Percentiles rank a stretch among this genome's conserved stretches.
Evolutionary conservation across 2,329 filamentous ascomycete species (phyloP).

Genomic region (Endothia cerciana): DNA sequence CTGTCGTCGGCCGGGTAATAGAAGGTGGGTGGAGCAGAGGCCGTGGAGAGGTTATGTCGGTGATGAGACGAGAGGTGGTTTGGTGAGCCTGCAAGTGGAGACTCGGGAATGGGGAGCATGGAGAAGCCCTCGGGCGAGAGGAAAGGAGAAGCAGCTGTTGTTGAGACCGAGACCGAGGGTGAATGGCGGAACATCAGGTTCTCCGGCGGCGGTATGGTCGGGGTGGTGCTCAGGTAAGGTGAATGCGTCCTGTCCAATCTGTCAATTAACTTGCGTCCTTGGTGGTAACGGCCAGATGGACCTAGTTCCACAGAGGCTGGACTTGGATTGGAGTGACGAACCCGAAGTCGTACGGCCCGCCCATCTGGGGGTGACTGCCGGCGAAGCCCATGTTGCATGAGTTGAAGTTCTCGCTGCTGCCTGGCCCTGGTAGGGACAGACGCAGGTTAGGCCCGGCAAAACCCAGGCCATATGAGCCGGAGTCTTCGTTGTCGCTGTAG

Average conservation of each 20-base stretch:
- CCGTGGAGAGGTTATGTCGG: slow-evolving; percentile 44
- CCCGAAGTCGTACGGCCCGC: slow-evolving; percentile 56
- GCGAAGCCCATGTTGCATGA: slow-evolving; percentile 39
- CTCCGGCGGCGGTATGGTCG: slow-evolving; percentile 50
- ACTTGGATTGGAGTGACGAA: slow-evolving; percentile 67
- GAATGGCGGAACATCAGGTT: slow-evolving; percentile 43
- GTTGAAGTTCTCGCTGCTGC: slow-evolving; percentile 32
- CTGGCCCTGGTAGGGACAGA: slow-evolving; percentile 46
- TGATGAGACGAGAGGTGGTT: slow-evolving; percentile 37
- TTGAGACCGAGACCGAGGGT: slow-evolving; percentile 42
- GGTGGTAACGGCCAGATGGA: slow-evolving; percentile 44
- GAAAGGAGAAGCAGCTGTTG: slow-evolving; percentile 49
- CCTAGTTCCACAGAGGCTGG: slow-evolving; percentile 65
- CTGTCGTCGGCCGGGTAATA: slow-evolving; percentile 45
- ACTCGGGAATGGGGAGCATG: slow-evolving; percentile 52
- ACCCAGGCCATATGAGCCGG: slow-evolving; percentile 52
- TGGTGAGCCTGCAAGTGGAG: slow-evolving; percentile 42
- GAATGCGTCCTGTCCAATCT: slow-evolving; percentile 52
- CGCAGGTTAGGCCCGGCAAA: slow-evolving; percentile 50
- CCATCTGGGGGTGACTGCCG: slow-evolving; percentile 51
- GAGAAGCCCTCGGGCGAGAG: slow-evolving; percentile 47
- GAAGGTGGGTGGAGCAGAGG: slow-evolving; percentile 40
- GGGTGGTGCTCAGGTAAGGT: slow-evolving; percentile 45
- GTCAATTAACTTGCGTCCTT: slow-evolving; percentile 57
- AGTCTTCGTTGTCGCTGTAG: slow-evolving; percentile 67